phyloP scores from a whole-genome alignment of 768 basidiomycete genomes.

The Russula compacta region DNA sequence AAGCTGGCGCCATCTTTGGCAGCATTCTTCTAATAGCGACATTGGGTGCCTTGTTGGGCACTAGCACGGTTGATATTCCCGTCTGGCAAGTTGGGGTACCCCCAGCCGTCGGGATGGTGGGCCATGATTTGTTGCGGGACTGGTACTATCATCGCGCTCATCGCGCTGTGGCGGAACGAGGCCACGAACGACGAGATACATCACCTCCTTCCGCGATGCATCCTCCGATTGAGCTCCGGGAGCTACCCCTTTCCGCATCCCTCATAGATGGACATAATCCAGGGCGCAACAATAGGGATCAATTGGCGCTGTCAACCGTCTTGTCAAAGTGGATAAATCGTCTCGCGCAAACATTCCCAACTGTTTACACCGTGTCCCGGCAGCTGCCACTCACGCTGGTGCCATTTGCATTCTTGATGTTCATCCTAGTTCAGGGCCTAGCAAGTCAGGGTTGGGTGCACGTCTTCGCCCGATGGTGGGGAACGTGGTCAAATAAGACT shows the following conservation, averaged over 20 bases:
- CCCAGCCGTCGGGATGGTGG: conserved; percentile 63
- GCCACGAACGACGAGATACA: background rate
- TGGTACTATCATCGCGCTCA: conserved; percentile 16
- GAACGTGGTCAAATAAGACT: conserved; percentile 32
- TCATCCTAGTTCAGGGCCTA: conserved; percentile 85
- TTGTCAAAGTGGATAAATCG: conserved; percentile 20
- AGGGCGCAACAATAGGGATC: conserved; percentile 1
- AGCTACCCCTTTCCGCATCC: background rate
- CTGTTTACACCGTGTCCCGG: conserved; percentile 52
- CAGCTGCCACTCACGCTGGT: conserved; percentile 74
- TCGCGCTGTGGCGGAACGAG: background rate
- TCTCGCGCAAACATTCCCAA: conserved; percentile 45
- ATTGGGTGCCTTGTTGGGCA: conserved; percentile 64
- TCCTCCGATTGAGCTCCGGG: conserved; percentile 5
- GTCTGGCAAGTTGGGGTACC: conserved; percentile 83
- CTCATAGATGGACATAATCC: background rate
- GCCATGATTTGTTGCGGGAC: conserved; percentile 48
- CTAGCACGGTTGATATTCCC: conserved; percentile 66
- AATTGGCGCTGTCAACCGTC: conserved; percentile 5
- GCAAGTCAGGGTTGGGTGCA: conserved; percentile 80
- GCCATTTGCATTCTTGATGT: conserved; percentile 90
- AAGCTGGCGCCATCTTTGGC: conserved; percentile 65
- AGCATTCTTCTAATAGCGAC: conserved; percentile 54
- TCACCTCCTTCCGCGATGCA: background rate
- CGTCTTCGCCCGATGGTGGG: conserved; percentile 67